phyloP scores from a whole-genome alignment of 768 basidiomycete genomes.

The Melanogaster broomeanus region DNA sequence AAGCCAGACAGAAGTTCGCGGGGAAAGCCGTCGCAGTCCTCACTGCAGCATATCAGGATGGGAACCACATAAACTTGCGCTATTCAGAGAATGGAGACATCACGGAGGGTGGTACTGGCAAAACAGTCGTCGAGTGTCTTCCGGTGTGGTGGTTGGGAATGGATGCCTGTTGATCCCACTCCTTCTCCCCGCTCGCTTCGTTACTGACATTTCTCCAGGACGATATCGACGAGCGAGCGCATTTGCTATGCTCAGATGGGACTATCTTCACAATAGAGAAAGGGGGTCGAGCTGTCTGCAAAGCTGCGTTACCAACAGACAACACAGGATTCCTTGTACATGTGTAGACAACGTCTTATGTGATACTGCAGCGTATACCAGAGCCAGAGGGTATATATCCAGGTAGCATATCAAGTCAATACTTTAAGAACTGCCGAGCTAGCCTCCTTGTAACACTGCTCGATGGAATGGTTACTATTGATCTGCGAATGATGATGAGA shows the following conservation, averaged over 20 bases:
- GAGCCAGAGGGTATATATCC: constrained; percentile 5
- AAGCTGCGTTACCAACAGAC: constrained; percentile 37
- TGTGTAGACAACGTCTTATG: too few relatives aligned
- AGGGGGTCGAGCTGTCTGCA: constrained; percentile 60
- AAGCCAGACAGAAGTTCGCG: constrained; percentile 50
- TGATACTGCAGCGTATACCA: not conserved
- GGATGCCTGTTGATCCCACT: constrained; percentile 72
- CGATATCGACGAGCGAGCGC: constrained; percentile 57
- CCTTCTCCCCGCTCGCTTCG: constrained; percentile 1
- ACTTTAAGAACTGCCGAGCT: constrained; percentile 53
- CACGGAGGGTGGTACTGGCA: constrained; percentile 45
- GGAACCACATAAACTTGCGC: constrained; percentile 63
- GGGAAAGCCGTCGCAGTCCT: constrained; percentile 56
- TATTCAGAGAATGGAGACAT: constrained; percentile 51
- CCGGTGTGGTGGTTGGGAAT: constrained; percentile 81
- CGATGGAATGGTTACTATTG: constrained; percentile 65
- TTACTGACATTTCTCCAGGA: constrained; percentile 43
- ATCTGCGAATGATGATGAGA: constrained; percentile 45
- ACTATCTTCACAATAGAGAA: constrained; percentile 60
- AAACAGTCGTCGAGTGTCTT: constrained; percentile 73
- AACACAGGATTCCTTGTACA: constrained; percentile 50
- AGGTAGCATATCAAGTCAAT: constrained; percentile 29
- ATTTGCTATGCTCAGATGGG: constrained; percentile 81
- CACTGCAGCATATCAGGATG: constrained; percentile 74
- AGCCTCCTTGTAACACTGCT: constrained; percentile 69